A percentile compares a stretch with the other conserved stretches of the same genome.
Evolutionary conservation across 148 eudicot species (phyloP).

Genomic region (Persicaria maculosa): DNA sequence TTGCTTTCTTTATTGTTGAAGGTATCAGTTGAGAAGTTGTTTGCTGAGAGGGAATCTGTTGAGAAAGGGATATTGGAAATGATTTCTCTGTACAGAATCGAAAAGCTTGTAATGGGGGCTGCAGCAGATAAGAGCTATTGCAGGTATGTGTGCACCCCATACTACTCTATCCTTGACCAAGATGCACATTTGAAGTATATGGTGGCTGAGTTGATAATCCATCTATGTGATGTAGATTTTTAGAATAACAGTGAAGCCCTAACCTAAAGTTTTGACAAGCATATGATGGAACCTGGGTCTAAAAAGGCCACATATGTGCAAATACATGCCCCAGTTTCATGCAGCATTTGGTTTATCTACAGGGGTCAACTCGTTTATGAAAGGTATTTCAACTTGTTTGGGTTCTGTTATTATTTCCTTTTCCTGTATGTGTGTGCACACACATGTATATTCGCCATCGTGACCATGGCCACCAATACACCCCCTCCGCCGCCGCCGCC

Average conservation of each 20-base stretch:
- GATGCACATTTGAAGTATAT: too few relatives aligned
- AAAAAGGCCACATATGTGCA: slow-evolving; percentile 70
- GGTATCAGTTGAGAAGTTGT: too few relatives aligned
- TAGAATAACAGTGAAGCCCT: background rate
- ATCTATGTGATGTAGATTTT: background rate
- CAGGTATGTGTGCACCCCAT: slow-evolving; percentile 25
- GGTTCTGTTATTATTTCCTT: background rate
- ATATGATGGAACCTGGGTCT: slow-evolving; percentile 53
- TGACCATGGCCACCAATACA: too few relatives aligned
- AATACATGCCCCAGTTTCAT: slow-evolving; percentile 50
- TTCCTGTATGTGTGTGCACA: too few relatives aligned
- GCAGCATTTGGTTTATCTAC: slow-evolving; percentile 78
- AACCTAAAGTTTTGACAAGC: slow-evolving; percentile 31
- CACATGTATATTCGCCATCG: too few relatives aligned
- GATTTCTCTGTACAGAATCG: too few relatives aligned
- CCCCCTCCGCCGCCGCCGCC: too few relatives aligned
- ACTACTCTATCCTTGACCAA: background rate
- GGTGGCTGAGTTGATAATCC: background rate
- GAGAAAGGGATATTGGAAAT: too few relatives aligned
- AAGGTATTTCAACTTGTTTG: slow-evolving; percentile 34
- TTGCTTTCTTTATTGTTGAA: too few relatives aligned
- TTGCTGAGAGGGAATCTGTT: too few relatives aligned
- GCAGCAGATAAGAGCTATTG: slow-evolving; percentile 55
- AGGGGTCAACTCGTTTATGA: slow-evolving; percentile 55
- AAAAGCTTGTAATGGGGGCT: slow-evolving; percentile 89